Base-by-base conservation (phyloP, 768 basidiomycete species). In the Gloeophyllum trabeum region DNA sequence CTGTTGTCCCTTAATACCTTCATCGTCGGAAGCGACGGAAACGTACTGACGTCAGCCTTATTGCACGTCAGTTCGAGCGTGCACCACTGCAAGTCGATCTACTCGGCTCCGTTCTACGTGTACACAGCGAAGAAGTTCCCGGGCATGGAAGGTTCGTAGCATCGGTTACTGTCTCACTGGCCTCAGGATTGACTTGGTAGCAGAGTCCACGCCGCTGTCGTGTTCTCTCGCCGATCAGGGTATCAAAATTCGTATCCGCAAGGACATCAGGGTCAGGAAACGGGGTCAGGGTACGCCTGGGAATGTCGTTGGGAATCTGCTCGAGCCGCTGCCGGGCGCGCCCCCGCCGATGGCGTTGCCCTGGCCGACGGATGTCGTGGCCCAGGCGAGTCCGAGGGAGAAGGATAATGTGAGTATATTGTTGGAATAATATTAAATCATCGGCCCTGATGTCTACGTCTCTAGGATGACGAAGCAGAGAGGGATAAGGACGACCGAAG, bases 61-160 rank as follows among this genome's bases (percentile, higher is more conserved):
- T 10, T 32, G 10, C 10, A 32, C 32, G 40, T 37, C 58, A 88
- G 86, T 12, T 80, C 81, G 51, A 83, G 81, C 46, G 89, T 94
- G 26, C 81, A 80, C 32, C 90, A 92, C 56, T 93, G 91, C 65
- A 88, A 87, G 54, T 84, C 82, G 0, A 89, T 91, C 44, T 85
- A 81, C 60, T 91, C 89, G 0, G 75, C 80, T 1, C 77, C 86
- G 0, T 97, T 97, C 61, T 90, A 92, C 48, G 93, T 96, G 7
- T 96, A 91, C 58, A 91, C 91, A 0, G 88, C 90, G 13, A 96
- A 96, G 71, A 91, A 92, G 61, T 96, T 94, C 56, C 91, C 92
- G 0, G 91, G 92, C 20, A 93, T 93, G 87, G 87, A 90, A 70
- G 82, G 90, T 87, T 49, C 20, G 77, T 61, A 6, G 30, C 21